Base-by-base conservation (phyloP, 2,329 filamentous ascomycete species). In the Ophiostoma novo-ulmi region DNA sequence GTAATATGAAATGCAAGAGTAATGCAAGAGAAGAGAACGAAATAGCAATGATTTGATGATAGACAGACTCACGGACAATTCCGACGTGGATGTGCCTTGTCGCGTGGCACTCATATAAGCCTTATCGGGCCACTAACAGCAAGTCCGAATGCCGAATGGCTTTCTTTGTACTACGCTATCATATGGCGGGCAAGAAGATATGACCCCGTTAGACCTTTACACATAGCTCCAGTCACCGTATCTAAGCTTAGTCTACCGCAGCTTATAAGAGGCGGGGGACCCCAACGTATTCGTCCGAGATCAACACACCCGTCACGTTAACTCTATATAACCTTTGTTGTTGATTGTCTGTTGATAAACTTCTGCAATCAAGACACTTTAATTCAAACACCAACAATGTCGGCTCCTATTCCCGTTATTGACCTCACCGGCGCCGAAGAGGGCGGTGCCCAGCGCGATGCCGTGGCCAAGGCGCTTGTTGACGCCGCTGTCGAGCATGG, bases 401-500 rank as follows among this genome's bases (percentile, higher is more conserved):
- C 77, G 2, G 52, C 84, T 31, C 78, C 81, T 2, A 93, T 97
- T 55, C 93, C 94, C 31, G 82, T 97, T 69, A 92, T 98, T 75
- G 91, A 97, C 78, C 89, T 97, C 74, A 89, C 88, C 4, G 83
- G 85, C 22, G 75, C 80, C 11, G 82, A 90, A 74, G 81, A 85
- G 71, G 58, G 65, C 39, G 69, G 70, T 11, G 48, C 69, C 20
- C 68, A 31, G 31, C 72, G 69, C 36, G 77, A 78, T n/a, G 79
- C 82, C 65, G 80, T 88, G 26, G 90, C 91, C 69, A 87, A 87
- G 70, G 85, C 88, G 73, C 85, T 98, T 61, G 88, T 97, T 61
- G 86, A 91, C 72, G 94, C 94, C 0, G 94, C 93, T 1, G 87
- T 88, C 52, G 88, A 89, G 70, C 90, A 93, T 80, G 94, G 94